Evolutionary conservation across 2,329 filamentous ascomycete species (phyloP), one percentile per base, ranked within the genome.

Genomic region (Fusarium acutatum): DNA sequence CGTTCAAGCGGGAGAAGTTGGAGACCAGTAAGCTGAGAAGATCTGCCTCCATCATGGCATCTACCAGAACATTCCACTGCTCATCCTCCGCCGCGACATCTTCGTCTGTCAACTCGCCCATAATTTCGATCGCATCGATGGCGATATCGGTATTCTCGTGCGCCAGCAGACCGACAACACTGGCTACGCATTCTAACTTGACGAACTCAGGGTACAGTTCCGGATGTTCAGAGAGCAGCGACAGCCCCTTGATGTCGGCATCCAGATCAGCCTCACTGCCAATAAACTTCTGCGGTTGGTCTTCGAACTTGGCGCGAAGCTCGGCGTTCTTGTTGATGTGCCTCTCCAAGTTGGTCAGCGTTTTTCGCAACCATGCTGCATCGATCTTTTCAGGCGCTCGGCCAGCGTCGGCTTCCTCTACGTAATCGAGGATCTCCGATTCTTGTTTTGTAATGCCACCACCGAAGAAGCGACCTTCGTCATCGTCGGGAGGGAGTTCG

Each of bases 91-190:
- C 94, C 46, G 91, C 88, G 5, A 97, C 94, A 79, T 98, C 96
- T 80, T 99, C 95, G 77, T 98, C 96, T 20, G 94, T 97, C 75
- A 98, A 85, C 83, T 99, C 96, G 63, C 90, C 92, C 57, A 99
- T 90, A 52, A 98, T 93, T 83, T 98, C 93, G 56, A 97, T 91
- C 1, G 93, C 94, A 72, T 93, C 94, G 77, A 98, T 97, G 17
- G 96, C 95, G 73, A 99, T 97, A 79, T 99, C 96, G 1, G 95
- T 96, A 81, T 99, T 99, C 78, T 99, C 96, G 81, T 99, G 96
- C 22, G 96, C 92, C 54, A 99, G 85, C 59, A 99, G 83, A 5
- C 92, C 90, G 4, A 97, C 94, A 57, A 99, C 83, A 61, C 92
- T 95, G 9, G 84, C 89, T 2, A 91, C 90, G 67, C 91, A 93